Evolutionary conservation across 2,329 filamentous ascomycete genomes (phyloP).

Genomic region (Neophaeococcomyces aloes): DNA sequence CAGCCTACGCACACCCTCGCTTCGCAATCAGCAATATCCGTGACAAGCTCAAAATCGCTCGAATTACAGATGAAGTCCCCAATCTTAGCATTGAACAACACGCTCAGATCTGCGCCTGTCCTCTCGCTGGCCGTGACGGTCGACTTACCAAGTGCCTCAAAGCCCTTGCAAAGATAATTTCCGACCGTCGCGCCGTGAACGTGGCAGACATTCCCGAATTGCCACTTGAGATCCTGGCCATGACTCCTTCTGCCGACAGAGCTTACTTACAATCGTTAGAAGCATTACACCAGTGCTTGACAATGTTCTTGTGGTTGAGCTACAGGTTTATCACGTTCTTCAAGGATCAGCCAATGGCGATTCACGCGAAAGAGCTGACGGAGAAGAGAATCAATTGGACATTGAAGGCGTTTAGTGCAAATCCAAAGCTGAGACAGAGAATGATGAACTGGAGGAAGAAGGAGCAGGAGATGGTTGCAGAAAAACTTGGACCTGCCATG

Average conservation of each 20-base stretch:
- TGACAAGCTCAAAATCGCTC: constrained; percentile 56
- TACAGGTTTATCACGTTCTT: constrained; percentile 81
- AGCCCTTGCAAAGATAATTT: constrained; percentile 59
- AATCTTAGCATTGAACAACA: constrained; percentile 62
- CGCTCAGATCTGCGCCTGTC: constrained; percentile 63
- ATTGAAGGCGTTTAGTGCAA: constrained; percentile 46
- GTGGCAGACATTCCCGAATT: constrained; percentile 62
- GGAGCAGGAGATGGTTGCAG: neutral
- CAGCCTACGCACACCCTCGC: constrained; percentile 51
- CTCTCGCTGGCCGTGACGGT: constrained; percentile 40
- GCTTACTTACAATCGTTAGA: constrained; percentile 62
- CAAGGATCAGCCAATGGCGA: constrained; percentile 60
- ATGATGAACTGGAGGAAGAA: constrained; percentile 3
- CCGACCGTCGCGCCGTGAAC: constrained; percentile 54
- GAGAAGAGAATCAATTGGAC: constrained; percentile 63
- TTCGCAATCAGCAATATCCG: constrained; percentile 61
- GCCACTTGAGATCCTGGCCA: constrained; percentile 62
- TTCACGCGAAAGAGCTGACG: constrained; percentile 66
- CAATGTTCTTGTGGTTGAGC: constrained; percentile 85
- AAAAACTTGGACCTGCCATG: neutral
- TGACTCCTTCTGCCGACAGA: constrained; percentile 33
- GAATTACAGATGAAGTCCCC: constrained; percentile 61
- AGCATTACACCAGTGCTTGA: constrained; percentile 66
- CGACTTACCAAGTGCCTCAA: constrained; percentile 41
- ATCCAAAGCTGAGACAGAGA: constrained; percentile 29